These are phyloP conservation scores for Magnolia changhungtana DNA, from an alignment of 164 flowering plant genomes.

Conservation along the genomic window DNA sequence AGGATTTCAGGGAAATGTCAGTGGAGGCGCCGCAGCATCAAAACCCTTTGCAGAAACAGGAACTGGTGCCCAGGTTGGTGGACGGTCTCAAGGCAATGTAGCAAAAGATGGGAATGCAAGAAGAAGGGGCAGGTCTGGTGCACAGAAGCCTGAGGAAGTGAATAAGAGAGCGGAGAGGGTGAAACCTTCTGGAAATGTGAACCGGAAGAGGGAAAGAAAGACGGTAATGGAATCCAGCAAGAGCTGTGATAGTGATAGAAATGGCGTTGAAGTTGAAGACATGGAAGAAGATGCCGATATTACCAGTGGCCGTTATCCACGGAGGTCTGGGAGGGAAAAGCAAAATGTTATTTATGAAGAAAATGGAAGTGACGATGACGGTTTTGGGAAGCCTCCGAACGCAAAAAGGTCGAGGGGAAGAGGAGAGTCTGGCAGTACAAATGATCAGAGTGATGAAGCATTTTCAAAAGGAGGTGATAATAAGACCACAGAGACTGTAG, in stretches of 20 bases:
- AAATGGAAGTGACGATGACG: constrained; percentile 36
- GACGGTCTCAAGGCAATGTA: background rate
- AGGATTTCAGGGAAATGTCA: constrained; percentile 18
- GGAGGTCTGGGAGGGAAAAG: constrained; percentile 26
- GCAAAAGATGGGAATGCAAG: constrained; percentile 3
- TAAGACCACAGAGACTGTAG: background rate
- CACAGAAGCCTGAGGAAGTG: background rate
- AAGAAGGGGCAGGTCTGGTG: background rate
- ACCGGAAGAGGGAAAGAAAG: constrained; percentile 39
- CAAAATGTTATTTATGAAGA: constrained; percentile 28
- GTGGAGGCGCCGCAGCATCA: constrained; percentile 10
- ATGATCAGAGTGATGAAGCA: background rate
- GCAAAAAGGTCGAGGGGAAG: background rate
- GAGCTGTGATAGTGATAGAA: constrained; percentile 34
- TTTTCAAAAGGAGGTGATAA: background rate
- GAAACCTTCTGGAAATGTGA: constrained; percentile 19
- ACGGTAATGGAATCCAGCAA: constrained; percentile 40
- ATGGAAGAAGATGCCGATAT: constrained; percentile 14
- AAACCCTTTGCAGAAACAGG: constrained; percentile 8
- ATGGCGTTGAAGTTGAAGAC: constrained; percentile 27
- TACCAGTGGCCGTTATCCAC: constrained; percentile 12
- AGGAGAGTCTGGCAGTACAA: background rate
- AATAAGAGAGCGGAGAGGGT: background rate
- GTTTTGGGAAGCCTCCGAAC: constrained; percentile 24
- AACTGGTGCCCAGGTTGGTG: constrained; percentile 9